These are phyloP conservation scores for Rhodotorula sp. DNA, from an alignment of 1,284 basidiomycete genomes.

Conservation along the genomic window DNA sequence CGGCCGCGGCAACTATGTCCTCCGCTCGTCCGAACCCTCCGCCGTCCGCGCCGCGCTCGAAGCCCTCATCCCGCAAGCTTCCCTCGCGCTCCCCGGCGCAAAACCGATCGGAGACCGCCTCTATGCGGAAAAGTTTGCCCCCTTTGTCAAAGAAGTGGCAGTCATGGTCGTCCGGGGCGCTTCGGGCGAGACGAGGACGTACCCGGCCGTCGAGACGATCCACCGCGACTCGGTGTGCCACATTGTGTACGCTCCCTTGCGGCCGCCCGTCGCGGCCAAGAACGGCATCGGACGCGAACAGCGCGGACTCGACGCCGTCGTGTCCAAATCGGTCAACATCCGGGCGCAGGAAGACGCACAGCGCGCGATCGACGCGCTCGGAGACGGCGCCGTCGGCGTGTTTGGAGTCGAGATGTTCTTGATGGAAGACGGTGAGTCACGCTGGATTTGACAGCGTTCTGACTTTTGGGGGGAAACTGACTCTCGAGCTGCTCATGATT, in stretches of 20 bases:
- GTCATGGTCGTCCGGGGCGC: constrained; percentile 92
- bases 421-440: constrained; percentile 68
- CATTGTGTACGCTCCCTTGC: constrained; percentile 81
- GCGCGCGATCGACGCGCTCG: constrained; percentile 71
- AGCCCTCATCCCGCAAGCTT: constrained; percentile 44
- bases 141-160: constrained; percentile 85
- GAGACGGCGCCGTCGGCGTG: constrained; percentile 75
- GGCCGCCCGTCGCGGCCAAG: constrained; percentile 46
- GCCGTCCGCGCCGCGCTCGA: constrained; percentile 63
- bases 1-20: constrained; percentile 85
- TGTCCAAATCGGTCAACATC: constrained; percentile 47
- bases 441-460: not conserved
- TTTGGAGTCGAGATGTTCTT: constrained; percentile 99
- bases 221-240: constrained; percentile 95
- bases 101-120: constrained; percentile 63
- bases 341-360: constrained; percentile 76
- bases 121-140: constrained; percentile 93
- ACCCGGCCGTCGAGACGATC: constrained; percentile 92
- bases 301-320: constrained; percentile 20
- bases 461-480: not conserved
- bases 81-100: constrained; percentile 35
- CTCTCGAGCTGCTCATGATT: too few relatives aligned
- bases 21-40: constrained; percentile 61
- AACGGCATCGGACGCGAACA: constrained; percentile 25
- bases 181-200: constrained; percentile 72